These are phyloP conservation scores for Ambrosiella cleistominuta DNA, from an alignment of 2,329 filamentous ascomycete species.

Conservation along the genomic window DNA sequence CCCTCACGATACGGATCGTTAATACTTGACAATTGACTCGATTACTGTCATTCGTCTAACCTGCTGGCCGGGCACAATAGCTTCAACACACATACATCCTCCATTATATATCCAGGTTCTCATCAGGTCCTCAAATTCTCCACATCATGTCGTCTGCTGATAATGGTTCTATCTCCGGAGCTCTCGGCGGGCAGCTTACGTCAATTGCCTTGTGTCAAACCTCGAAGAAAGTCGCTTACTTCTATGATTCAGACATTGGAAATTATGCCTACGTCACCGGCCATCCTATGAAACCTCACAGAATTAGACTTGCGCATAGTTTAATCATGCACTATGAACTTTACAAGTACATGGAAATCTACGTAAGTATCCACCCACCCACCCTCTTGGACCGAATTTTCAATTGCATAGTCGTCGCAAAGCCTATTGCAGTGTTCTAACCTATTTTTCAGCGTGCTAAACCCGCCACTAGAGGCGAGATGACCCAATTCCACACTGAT, in stretches of 20 bases:
- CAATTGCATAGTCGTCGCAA: not conserved
- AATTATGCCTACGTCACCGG: slow-evolving; percentile 96
- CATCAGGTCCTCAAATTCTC: not conserved
- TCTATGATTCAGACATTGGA: slow-evolving; percentile 95
- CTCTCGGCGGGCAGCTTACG: slow-evolving; percentile 18
- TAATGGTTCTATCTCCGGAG: slow-evolving; percentile 10
- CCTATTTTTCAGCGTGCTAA: slow-evolving; percentile 48
- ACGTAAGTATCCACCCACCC: slow-evolving; percentile 39
- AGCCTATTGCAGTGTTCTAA: not conserved
- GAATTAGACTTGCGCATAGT: slow-evolving; percentile 84
- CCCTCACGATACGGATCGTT: not conserved
- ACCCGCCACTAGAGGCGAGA: slow-evolving; percentile 73
- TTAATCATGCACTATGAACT: slow-evolving; percentile 91
- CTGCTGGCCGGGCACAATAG: not conserved
- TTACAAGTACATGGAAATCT: slow-evolving; percentile 93
- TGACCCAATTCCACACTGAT: slow-evolving; percentile 84
- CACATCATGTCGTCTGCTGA: slow-evolving; percentile 9
- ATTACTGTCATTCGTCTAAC: not conserved
- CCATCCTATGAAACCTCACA: slow-evolving; percentile 98
- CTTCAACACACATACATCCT: not conserved
- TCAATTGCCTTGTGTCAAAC: slow-evolving; percentile 30
- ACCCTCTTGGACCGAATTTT: not conserved
- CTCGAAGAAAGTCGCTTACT: slow-evolving; percentile 81
- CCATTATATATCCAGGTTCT: not conserved
- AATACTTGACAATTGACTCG: not conserved